Conservation (phyloP, 2,329 filamentous ascomycete genomes). For the Talaromyces sp. region DNA sequence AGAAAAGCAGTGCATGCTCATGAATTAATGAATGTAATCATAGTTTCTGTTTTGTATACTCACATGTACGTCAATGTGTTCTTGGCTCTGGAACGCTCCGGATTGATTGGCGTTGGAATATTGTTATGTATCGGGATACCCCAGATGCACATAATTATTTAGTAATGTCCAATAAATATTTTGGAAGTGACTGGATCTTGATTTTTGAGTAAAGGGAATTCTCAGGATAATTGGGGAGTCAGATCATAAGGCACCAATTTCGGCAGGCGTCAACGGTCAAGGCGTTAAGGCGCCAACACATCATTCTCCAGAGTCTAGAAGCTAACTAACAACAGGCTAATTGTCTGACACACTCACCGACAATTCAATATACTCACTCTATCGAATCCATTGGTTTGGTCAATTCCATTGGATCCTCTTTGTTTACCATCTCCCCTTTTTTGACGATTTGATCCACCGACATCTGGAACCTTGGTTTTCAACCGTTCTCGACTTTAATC, state of each 20-base stretch:
- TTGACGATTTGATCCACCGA: neutral
- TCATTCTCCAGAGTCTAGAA: neutral
- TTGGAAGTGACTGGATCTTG: neutral
- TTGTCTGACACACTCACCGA: conserved; percentile 2
- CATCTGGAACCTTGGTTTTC: neutral
- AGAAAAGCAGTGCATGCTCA: neutral
- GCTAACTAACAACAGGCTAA: neutral
- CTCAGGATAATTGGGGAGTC: no score
- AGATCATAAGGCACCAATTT: neutral
- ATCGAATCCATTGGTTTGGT: neutral
- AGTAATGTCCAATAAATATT: neutral
- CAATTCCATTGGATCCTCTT: neutral
- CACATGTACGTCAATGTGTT: neutral
- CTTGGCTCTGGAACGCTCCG: neutral
- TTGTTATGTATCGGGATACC: neutral
- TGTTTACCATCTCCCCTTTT: neutral
- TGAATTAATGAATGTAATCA: neutral
- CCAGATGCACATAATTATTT: neutral
- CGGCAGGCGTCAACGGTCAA: neutral
- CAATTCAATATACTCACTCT: neutral
- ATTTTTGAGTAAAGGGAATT: no score
- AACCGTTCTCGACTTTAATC: neutral
- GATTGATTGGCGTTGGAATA: neutral
- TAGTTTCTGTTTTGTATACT: neutral
- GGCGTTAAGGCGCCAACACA: conserved; percentile 8